Conservation (phyloP, 1,139 yeast species). For the Yamadazyma jaroonii region DNA sequence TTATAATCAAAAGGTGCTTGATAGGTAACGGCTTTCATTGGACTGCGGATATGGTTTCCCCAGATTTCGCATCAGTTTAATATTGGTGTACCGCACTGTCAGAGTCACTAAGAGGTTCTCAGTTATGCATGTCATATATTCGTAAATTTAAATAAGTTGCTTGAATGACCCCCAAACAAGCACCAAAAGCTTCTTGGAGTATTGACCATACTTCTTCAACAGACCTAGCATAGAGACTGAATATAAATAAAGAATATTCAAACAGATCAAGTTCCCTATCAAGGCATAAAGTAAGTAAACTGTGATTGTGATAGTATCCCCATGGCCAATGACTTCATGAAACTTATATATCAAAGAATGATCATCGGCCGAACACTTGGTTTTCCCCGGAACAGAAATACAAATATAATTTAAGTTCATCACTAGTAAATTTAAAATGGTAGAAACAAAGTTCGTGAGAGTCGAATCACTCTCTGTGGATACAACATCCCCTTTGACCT, state of each 20-base stretch:
- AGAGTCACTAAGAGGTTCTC: too few relatives aligned
- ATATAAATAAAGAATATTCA: conserved; percentile 22
- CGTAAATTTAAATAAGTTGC: neutral
- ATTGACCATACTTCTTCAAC: conserved; percentile 2
- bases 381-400: neutral
- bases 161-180: conserved; percentile 7
- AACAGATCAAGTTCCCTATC: conserved; percentile 28
- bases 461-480: neutral
- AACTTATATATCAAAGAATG: conserved; percentile 29
- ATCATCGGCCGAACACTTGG: conserved; percentile 11
- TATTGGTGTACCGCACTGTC: too few relatives aligned
- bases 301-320: conserved; percentile 20
- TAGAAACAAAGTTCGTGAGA: neutral
- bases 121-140: too few relatives aligned
- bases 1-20: conserved; percentile 46
- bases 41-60: neutral
- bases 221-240: conserved; percentile 5
- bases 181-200: conserved; percentile 1
- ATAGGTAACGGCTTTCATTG: conserved; percentile 59
- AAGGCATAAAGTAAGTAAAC: conserved; percentile 27
- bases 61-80: too few relatives aligned
- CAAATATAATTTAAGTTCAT: conserved; percentile 4
- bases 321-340: conserved; percentile 17
- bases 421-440: neutral
- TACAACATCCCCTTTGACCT: neutral